phyloP scores from a whole-genome alignment of 345 rosid genomes.

The Salix caprea region DNA sequence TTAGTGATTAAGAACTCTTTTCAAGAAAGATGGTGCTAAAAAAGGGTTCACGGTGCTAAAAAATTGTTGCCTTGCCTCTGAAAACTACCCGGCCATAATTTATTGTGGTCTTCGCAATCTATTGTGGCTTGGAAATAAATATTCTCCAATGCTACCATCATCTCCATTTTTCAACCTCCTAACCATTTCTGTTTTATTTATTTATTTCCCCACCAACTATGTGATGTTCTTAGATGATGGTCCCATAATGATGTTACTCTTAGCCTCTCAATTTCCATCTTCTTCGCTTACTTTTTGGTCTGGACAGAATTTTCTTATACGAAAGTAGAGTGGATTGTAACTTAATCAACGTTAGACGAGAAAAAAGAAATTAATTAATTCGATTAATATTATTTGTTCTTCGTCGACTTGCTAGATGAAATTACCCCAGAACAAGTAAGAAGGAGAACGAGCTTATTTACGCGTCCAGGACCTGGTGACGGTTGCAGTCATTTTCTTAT shows the following conservation, averaged over 20 bases:
- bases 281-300: background rate
- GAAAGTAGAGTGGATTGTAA: background rate
- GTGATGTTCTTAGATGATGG: background rate
- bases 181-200: background rate
- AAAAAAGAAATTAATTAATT: no score
- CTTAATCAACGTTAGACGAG: no score
- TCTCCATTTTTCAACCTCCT: background rate
- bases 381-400: background rate
- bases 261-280: background rate
- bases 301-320: no score
- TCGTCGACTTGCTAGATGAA: no score
- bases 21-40: no score
- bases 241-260: background rate
- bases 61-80: no score
- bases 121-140: background rate
- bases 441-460: background rate
- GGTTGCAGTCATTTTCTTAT: background rate
- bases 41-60: no score
- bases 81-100: no score
- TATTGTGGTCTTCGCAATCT: no score
- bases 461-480: background rate
- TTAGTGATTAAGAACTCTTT: no score
- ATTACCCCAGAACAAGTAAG: background rate
- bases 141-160: background rate
- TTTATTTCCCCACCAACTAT: background rate